Percentiles rank a stretch among this genome's conserved stretches.
Evolutionary conservation across 75 land plant genomes (phyloP).

Genomic region (Cupressus sempervirens): DNA sequence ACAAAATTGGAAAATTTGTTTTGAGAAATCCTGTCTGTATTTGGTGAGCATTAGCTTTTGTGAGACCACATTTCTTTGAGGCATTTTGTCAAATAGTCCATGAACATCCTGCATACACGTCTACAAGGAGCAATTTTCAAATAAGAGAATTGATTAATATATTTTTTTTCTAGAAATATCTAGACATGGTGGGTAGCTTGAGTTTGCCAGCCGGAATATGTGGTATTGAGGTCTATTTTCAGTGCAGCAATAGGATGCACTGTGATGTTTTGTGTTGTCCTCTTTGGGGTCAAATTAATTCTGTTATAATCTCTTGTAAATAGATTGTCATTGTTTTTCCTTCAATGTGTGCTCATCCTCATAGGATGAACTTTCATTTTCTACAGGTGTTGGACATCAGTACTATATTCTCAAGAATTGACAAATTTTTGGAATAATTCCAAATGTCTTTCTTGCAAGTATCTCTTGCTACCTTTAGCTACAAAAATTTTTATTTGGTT

Average conservation of each 20-base stretch:
- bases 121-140: too few relatives aligned
- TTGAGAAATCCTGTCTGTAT: too few relatives aligned
- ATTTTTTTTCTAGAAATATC: too few relatives aligned
- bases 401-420: background rate
- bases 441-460: background rate
- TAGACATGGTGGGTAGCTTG: background rate
- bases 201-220: background rate
- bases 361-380: background rate
- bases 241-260: too few relatives aligned
- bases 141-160: too few relatives aligned
- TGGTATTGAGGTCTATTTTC: background rate
- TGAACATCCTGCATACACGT: too few relatives aligned
- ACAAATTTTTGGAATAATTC: background rate
- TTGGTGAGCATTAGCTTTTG: too few relatives aligned
- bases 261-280: background rate
- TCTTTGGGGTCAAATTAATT: background rate
- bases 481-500: background rate
- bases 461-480: background rate
- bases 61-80: too few relatives aligned
- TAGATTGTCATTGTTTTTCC: background rate
- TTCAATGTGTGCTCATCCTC: background rate
- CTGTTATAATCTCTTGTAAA: background rate
- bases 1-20: too few relatives aligned
- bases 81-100: too few relatives aligned
- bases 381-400: background rate